Conservation (phyloP, 2,329 filamentous ascomycete species). For the Exophiala sp. region DNA sequence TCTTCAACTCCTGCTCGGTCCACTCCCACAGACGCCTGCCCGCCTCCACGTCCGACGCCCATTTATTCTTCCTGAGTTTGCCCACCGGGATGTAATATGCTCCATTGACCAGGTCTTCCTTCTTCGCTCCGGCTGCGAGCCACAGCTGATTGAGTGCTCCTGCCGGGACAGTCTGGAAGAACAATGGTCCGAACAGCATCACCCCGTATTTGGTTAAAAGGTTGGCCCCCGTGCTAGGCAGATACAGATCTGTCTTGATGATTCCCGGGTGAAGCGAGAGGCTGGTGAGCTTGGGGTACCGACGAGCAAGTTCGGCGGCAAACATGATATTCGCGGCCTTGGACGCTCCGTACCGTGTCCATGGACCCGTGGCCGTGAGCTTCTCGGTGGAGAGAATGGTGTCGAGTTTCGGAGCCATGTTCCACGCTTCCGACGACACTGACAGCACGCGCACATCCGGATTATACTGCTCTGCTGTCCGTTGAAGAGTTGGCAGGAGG, state of each 20-base stretch:
- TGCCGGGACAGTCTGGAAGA: conserved; percentile 33
- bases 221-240: conserved; percentile 30
- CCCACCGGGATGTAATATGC: conserved; percentile 43
- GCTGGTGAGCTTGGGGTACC: conserved; percentile 38
- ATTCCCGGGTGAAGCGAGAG: conserved; percentile 49
- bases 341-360: conserved; percentile 47
- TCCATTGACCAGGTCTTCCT: conserved; percentile 37
- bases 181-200: conserved; percentile 20
- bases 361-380: conserved; percentile 36
- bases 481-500: conserved; percentile 38
- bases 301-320: conserved; percentile 42
- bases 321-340: conserved; percentile 49
- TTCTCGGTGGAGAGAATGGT: conserved; percentile 36
- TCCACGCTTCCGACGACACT: conserved; percentile 36
- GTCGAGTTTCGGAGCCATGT: conserved; percentile 34
- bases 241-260: conserved; percentile 39
- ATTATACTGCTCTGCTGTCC: conserved; percentile 31
- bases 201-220: conserved; percentile 28
- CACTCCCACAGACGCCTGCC: conserved; percentile 34
- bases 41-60: conserved; percentile 28
- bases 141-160: conserved; percentile 41
- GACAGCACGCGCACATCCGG: conserved; percentile 37
- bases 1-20: conserved; percentile 32
- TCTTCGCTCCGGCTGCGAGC: conserved; percentile 34
- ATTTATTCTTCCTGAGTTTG: conserved; percentile 28